phyloP scores from a whole-genome alignment of 306 rosid genomes.

The Ziziphus jujuba region DNA sequence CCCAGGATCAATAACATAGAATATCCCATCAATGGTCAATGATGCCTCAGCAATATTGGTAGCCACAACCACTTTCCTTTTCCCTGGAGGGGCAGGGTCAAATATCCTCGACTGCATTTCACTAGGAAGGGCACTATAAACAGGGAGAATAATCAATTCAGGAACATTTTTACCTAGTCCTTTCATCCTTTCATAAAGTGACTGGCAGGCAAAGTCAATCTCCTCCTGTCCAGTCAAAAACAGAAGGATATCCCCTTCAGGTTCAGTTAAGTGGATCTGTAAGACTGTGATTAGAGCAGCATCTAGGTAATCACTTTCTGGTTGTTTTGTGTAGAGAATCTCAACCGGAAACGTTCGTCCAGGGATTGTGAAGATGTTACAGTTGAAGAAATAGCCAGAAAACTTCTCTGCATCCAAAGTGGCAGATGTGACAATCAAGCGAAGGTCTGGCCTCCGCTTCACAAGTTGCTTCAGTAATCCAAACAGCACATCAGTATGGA shows the following conservation, averaged over 20 bases:
- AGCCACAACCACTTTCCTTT: conserved; percentile 88
- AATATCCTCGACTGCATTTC: conserved; percentile 87
- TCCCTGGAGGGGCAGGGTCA: conserved; percentile 87
- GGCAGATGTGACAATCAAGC: conserved; percentile 84
- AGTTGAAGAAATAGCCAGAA: conserved; percentile 76
- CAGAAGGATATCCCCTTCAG: conserved; percentile 90
- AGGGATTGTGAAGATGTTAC: conserved; percentile 77
- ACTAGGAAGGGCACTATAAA: conserved; percentile 84
- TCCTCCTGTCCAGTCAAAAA: conserved; percentile 96
- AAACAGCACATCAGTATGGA: conserved; percentile 80
- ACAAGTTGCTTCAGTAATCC: conserved; percentile 83
- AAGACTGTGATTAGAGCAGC: conserved; percentile 75
- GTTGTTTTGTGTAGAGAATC: conserved; percentile 76
- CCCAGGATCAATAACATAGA: conserved; percentile 81
- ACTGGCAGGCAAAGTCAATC: conserved; percentile 85
- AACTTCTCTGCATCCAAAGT: conserved; percentile 89
- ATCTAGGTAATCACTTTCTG: conserved; percentile 80
- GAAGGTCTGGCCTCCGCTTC: conserved; percentile 70
- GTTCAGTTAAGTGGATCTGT: conserved; percentile 83
- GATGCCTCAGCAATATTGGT: conserved; percentile 94
- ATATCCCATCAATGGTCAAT: conserved; percentile 85
- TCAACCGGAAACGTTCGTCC: conserved; percentile 89
- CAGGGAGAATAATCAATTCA: conserved; percentile 76
- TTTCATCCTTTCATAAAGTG: conserved; percentile 85
- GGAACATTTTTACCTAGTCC: conserved; percentile 69